Conservation (phyloP, 176 grass and related monocot species). For the Zizania latifolia region DNA sequence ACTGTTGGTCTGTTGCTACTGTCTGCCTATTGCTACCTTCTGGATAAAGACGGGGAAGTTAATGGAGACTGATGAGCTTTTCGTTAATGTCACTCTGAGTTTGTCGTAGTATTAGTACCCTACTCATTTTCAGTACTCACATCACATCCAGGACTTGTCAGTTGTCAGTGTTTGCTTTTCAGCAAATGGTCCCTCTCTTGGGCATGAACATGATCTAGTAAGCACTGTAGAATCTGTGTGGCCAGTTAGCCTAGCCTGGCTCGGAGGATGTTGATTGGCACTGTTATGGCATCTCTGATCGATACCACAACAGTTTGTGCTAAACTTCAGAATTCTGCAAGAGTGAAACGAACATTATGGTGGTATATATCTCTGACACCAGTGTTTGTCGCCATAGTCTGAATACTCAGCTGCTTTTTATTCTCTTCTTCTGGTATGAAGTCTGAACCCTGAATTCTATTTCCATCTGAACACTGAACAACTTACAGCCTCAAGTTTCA, state of each 20-base stretch:
- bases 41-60: background rate
- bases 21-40: background rate
- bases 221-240: background rate
- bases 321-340: background rate
- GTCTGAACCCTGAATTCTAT: too few relatives aligned
- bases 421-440: background rate
- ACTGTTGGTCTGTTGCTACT: background rate
- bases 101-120: background rate
- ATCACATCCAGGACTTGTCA: background rate
- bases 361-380: background rate
- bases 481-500: background rate
- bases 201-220: background rate
- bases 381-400: background rate
- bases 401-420: background rate
- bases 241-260: background rate
- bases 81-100: background rate
- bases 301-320: background rate
- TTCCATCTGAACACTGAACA: background rate
- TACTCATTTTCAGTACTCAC: background rate
- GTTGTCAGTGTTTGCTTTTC: background rate
- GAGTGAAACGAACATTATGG: background rate
- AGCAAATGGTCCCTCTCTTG: background rate
- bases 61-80: background rate
- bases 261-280: background rate
- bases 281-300: background rate